Evolutionary conservation across 768 basidiomycete species (phyloP).

Genomic region (Phlebiopsis flavidoalba): DNA sequence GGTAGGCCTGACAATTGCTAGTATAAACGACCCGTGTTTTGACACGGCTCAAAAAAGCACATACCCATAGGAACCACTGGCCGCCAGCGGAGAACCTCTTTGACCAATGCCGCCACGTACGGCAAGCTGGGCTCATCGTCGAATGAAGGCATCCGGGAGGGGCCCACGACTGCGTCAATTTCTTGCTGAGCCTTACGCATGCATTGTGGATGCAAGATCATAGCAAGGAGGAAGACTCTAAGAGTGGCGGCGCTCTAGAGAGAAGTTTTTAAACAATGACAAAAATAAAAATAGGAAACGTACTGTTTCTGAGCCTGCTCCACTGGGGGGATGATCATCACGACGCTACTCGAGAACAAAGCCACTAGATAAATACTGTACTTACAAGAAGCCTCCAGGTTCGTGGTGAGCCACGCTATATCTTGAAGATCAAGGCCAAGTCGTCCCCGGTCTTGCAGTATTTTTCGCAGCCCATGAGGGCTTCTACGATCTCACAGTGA

Average conservation of each 20-base stretch:
- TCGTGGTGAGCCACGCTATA: neutral
- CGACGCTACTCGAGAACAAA: neutral
- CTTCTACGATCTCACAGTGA: neutral
- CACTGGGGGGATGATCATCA: neutral
- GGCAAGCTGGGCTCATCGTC: constrained; percentile 48
- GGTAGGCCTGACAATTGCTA: neutral
- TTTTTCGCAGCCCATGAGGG: neutral
- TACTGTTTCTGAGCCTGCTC: constrained; percentile 57
- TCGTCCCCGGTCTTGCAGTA: neutral
- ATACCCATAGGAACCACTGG: constrained; percentile 48
- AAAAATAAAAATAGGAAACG: neutral
- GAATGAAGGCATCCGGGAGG: constrained; percentile 50
- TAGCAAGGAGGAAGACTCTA: constrained; percentile 57
- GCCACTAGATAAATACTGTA: constrained; percentile 15
- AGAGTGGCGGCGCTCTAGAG: constrained; percentile 45
- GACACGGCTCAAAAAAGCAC: neutral
- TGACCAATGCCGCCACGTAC: constrained; percentile 49
- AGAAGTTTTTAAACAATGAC: neutral
- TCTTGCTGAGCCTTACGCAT: constrained; percentile 56
- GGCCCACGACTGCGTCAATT: constrained; percentile 51
- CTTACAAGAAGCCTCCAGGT: constrained; percentile 14
- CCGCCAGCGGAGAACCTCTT: constrained; percentile 50
- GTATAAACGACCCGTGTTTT: neutral
- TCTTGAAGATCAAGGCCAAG: neutral
- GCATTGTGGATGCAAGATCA: constrained; percentile 52